Percentiles rank a stretch among this genome's conserved stretches.
phyloP scores from a whole-genome alignment of 1,139 yeast genomes.

The Saccharomyces pastorianus region DNA sequence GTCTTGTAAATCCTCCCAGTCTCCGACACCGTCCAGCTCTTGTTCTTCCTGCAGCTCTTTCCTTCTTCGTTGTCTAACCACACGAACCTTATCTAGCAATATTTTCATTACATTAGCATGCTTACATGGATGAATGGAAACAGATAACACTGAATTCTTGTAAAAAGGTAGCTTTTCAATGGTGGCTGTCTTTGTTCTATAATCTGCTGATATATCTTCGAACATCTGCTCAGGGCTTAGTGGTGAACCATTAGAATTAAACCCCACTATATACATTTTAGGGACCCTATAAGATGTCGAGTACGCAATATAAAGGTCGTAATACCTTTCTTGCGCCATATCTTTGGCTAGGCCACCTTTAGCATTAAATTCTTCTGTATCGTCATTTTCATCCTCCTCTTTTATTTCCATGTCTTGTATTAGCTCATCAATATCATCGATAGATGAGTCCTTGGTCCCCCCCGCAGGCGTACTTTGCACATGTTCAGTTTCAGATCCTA shows the following conservation, averaged over 20 bases:
- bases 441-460: constrained; percentile 3
- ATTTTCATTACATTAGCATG: constrained; percentile 93
- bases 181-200: constrained; percentile 92
- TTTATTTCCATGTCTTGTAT: constrained; percentile 36
- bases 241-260: constrained; percentile 75
- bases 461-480: constrained; percentile 9
- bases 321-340: constrained; percentile 49
- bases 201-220: constrained; percentile 86
- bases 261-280: constrained; percentile 86
- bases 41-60: constrained; percentile 19
- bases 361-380: constrained; percentile 30
- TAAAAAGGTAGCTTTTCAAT: constrained; percentile 87
- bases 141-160: constrained; percentile 60
- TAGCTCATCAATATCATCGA: constrained; percentile 38
- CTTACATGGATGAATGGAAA: constrained; percentile 92
- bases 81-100: constrained; percentile 60
- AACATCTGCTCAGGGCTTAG: constrained; percentile 84
- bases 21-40: constrained; percentile 27
- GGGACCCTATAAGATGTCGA: constrained; percentile 96
- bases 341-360: constrained; percentile 3
- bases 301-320: constrained; percentile 83
- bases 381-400: constrained; percentile 38
- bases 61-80: constrained; percentile 38
- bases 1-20: constrained; percentile 38
- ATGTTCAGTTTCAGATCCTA: constrained; percentile 3